Evolutionary conservation across 2,329 filamentous ascomycete species (phyloP).

Genomic region (Fusarium vanettenii): DNA sequence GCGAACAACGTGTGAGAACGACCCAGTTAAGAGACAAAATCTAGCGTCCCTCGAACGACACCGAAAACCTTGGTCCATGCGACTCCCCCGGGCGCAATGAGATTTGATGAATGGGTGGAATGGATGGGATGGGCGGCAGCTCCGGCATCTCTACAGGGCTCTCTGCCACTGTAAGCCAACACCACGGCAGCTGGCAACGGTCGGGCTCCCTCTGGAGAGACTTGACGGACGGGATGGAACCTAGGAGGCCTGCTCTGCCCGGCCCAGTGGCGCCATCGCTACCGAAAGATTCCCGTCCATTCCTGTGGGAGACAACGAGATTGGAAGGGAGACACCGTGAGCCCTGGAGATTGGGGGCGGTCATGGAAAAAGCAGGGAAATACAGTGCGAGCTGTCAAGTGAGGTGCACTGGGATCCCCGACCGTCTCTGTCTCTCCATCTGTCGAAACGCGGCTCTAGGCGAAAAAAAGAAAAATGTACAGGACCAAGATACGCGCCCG

Average conservation of each 20-base stretch:
- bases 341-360: background rate
- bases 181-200: background rate
- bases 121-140: conserved; percentile 6
- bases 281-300: conserved; percentile 23
- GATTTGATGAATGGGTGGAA: conserved; percentile 4
- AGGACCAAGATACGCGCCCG: conserved; percentile 9
- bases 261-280: background rate
- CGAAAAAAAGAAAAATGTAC: conserved; percentile 3
- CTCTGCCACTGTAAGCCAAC: conserved; percentile 3
- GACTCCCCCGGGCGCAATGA: background rate
- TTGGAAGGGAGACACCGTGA: conserved; percentile 3
- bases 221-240: background rate
- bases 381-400: conserved; percentile 13
- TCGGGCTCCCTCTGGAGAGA: background rate
- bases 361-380: conserved; percentile 7
- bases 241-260: conserved; percentile 17
- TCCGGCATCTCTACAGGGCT: conserved; percentile 33
- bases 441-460: conserved; percentile 7
- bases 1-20: conserved; percentile 41
- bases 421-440: background rate
- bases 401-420: background rate
- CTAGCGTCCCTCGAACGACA: conserved; percentile 25
- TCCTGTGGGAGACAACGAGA: conserved; percentile 9
- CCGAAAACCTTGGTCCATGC: background rate
- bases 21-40: conserved; percentile 9